phyloP scores from a whole-genome alignment of 1,284 basidiomycete genomes.

The Trichosporon sp. region DNA sequence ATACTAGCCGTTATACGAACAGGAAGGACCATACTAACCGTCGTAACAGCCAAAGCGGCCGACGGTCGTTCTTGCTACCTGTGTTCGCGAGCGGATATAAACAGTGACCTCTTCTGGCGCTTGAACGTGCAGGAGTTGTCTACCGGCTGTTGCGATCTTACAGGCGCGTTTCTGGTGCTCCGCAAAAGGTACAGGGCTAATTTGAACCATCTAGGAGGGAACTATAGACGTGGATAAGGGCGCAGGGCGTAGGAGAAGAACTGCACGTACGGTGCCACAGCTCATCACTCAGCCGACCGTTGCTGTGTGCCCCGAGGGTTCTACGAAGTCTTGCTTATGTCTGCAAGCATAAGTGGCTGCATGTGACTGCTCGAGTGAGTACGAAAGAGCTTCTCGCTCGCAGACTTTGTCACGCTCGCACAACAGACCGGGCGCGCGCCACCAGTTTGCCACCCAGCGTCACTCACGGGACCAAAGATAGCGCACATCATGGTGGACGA shows the following conservation, averaged over 20 bases:
- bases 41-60: neutral
- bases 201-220: no score
- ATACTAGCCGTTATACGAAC: slow-evolving; percentile 20
- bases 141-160: no score
- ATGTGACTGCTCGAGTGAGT: neutral
- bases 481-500: neutral
- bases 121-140: no score
- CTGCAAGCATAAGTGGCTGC: neutral
- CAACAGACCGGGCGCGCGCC: neutral
- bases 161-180: no score
- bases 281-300: neutral
- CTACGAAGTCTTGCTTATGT: neutral
- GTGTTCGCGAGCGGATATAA: neutral
- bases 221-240: no score
- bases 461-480: slow-evolving; percentile 16
- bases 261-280: neutral
- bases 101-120: neutral
- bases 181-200: no score
- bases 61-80: neutral
- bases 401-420: neutral
- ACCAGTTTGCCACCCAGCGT: slow-evolving; percentile 11
- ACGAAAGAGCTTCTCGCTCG: neutral
- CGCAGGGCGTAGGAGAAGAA: no score
- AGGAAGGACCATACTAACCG: neutral
- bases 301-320: neutral